Evolutionary conservation across 2,329 filamentous ascomycete genomes (phyloP).

Genomic region (Ramularia endophylla): DNA sequence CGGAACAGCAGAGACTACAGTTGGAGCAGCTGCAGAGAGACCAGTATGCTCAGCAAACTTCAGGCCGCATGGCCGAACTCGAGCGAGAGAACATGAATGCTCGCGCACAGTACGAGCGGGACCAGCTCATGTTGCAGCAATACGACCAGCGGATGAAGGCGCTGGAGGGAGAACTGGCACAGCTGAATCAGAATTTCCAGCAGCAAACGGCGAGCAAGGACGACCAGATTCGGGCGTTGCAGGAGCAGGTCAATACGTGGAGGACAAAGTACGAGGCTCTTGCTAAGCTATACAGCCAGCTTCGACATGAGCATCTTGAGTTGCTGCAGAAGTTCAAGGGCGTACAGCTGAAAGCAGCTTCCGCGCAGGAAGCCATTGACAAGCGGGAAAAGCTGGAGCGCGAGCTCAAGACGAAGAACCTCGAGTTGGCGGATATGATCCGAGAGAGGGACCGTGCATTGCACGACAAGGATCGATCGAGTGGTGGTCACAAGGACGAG

Average conservation of each 20-base stretch:
- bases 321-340: conserved; percentile 93
- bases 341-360: conserved; percentile 92
- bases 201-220: conserved; percentile 87
- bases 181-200: conserved; percentile 75
- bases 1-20: conserved; percentile 83
- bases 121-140: conserved; percentile 94
- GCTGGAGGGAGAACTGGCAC: conserved; percentile 76
- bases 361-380: conserved; percentile 94
- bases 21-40: conserved; percentile 85
- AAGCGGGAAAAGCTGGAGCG: conserved; percentile 90
- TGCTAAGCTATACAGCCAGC: conserved; percentile 93
- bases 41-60: conserved; percentile 88
- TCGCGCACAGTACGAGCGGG: conserved; percentile 90
- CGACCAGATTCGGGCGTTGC: conserved; percentile 84
- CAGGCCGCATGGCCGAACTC: conserved; percentile 89
- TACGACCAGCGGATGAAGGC: conserved; percentile 92
- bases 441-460: conserved; percentile 88
- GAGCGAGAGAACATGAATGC: conserved; percentile 94
- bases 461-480: conserved; percentile 85
- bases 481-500: conserved; percentile 84
- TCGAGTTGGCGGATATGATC: conserved; percentile 99
- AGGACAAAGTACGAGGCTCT: conserved; percentile 93
- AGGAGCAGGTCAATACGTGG: conserved; percentile 98
- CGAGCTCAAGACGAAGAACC: conserved; percentile 98
- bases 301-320: conserved; percentile 91